phyloP scores from a whole-genome alignment of 1,284 basidiomycete genomes.

The Apiotrichum siamense region DNA sequence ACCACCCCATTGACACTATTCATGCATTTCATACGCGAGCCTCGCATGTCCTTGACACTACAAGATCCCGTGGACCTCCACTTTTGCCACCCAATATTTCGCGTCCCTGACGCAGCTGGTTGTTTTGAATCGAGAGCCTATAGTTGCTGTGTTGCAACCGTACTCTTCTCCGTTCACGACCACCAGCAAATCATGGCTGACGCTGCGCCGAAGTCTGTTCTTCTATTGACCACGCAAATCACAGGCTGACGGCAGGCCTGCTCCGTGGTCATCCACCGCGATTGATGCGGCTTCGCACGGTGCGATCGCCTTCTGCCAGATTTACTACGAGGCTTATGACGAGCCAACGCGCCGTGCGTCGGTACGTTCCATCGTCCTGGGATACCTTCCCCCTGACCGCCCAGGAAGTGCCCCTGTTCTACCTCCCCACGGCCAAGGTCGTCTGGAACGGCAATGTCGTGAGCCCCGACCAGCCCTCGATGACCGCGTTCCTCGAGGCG shows the following conservation, averaged over 20 bases:
- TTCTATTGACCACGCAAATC: not conserved
- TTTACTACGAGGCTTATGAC: slow-evolving; percentile 45
- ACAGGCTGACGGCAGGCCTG: not conserved
- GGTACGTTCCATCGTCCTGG: slow-evolving; percentile 17
- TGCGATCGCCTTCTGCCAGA: slow-evolving; percentile 41
- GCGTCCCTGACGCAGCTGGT: not conserved
- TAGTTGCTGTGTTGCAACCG: not conserved
- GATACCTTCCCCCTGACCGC: not conserved
- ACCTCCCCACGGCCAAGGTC: slow-evolving; percentile 34
- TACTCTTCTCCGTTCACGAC: slow-evolving; percentile 1
- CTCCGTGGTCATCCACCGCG: slow-evolving; percentile 33
- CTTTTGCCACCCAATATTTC: not conserved
- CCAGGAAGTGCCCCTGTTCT: slow-evolving; percentile 38
- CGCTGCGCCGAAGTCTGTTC: slow-evolving; percentile 1
- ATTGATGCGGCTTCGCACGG: slow-evolving; percentile 43
- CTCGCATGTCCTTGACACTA: too few species aligned
- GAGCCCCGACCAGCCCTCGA: slow-evolving; percentile 14
- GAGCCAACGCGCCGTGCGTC: slow-evolving; percentile 34
- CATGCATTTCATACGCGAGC: not conserved
- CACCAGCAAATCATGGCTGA: slow-evolving; percentile 10
- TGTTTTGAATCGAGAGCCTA: not conserved
- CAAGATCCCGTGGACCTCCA: too few species aligned
- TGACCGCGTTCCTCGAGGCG: slow-evolving; percentile 32
- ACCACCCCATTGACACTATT: not conserved
- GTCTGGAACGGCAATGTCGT: slow-evolving; percentile 44